These are phyloP conservation scores for Clitopilus passeckerianus DNA, from an alignment of 768 basidiomycete genomes.

Conservation along the genomic window DNA sequence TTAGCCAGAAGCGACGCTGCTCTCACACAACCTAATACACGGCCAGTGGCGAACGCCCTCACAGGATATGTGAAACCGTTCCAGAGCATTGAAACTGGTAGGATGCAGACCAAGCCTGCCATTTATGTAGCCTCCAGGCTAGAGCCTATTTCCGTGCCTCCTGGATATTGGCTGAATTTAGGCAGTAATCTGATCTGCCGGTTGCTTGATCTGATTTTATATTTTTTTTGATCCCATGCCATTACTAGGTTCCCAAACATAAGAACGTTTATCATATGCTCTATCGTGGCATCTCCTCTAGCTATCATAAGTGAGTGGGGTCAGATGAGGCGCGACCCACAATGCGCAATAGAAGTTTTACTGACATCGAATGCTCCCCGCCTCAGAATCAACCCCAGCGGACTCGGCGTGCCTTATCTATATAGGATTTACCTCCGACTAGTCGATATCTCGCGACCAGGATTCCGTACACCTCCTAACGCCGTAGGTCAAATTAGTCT, in stretches of 20 bases:
- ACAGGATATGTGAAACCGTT: constrained; percentile 32
- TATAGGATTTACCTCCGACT: not conserved
- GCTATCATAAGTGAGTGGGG: not conserved
- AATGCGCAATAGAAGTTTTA: not conserved
- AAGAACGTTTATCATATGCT: not conserved
- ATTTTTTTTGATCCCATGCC: not conserved
- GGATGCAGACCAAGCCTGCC: not conserved
- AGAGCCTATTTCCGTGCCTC: not conserved
- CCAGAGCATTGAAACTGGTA: constrained; percentile 42
- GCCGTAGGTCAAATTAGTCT: not conserved
- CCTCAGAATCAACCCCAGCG: not conserved
- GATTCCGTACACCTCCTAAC: not conserved
- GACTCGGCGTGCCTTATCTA: not conserved
- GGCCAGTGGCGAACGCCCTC: no score
- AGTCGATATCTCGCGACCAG: not conserved
- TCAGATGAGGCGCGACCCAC: not conserved
- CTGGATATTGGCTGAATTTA: not conserved
- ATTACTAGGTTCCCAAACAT: not conserved
- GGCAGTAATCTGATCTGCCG: not conserved
- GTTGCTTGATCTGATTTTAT: not conserved
- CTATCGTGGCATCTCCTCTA: not conserved
- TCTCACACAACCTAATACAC: not conserved
- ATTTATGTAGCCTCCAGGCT: not conserved
- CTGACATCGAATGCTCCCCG: not conserved
- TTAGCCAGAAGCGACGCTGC: constrained; percentile 38